Base-by-base conservation (phyloP, 1,139 yeast genomes). In the Geotrichum fermentans region DNA sequence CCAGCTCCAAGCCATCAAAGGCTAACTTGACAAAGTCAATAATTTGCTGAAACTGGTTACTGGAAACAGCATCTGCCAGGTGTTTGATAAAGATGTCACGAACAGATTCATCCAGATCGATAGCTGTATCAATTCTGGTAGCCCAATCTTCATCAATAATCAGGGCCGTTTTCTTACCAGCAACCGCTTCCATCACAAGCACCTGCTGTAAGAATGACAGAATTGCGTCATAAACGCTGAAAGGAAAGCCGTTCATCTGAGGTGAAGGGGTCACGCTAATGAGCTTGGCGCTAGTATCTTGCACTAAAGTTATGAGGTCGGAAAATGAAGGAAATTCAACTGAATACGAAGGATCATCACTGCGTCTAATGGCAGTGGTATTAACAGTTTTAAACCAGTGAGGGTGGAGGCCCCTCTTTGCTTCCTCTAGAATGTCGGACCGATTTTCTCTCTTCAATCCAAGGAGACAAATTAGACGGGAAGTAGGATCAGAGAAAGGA, bases 381-480 rank as follows among this genome's bases (percentile, higher is more conserved):
- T 59, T 64, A 29, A 55, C 58, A 10, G 60, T 64, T 45, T 69
- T 71, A 60, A 77, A 81, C 79, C 83, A 77, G 60, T 85, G 78
- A 0, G 97, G 97, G 61, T 87, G 82, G 26, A 92, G 70, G 0
- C 97, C 97, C 53, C 79, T 79, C n/a, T 66, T 66, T 0, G 96
- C 83, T 63, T 89, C 97, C 59, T 89, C 96, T 13, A 82, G 70
- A 0, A 83, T 78, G 56, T 88, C 96, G 1, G 87, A 73, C 47
- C 85, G 72, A 56, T 83, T 84, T 4, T 54, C 58, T 2, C 65
- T 66, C 16, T 78, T 68, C 10, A 87, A 67, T 7, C 89, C 96
- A 45, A 83, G 64, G 17, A 89, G 64, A 60, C 92, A 83, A 36
- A 87, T 67, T 47, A 77, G 61, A 53, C 97, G 73, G 0, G 94